Conservation (phyloP, 495 filamentous ascomycete species). For the Talaromyces proteolyticus region DNA sequence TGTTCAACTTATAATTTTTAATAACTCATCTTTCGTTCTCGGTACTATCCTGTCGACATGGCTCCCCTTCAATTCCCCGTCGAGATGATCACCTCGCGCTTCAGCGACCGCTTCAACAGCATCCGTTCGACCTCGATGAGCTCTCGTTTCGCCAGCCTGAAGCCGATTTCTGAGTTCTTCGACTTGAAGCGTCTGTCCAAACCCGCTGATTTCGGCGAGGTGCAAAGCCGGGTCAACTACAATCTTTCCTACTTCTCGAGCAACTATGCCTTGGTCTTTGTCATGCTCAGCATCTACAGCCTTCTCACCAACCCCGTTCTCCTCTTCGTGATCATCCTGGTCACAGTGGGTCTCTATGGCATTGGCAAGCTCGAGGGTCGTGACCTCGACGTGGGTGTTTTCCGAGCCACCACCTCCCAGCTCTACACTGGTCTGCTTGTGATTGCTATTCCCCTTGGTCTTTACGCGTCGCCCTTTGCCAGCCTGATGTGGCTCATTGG, state of each 20-base stretch:
- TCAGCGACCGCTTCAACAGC: slow-evolving; percentile 70
- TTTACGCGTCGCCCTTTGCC: slow-evolving; percentile 73
- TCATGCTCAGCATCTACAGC: slow-evolving; percentile 93
- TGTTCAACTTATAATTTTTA: slow-evolving; percentile 7
- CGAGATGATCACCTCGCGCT: slow-evolving; percentile 82
- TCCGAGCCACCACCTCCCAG: slow-evolving; percentile 83
- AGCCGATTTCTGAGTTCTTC: slow-evolving; percentile 87
- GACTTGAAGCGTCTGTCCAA: slow-evolving; percentile 94
- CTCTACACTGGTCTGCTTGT: slow-evolving; percentile 85
- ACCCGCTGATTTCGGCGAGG: slow-evolving; percentile 82
- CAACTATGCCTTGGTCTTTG: slow-evolving; percentile 93
- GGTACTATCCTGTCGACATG: slow-evolving; percentile 48
- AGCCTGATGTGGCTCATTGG: slow-evolving; percentile 93
- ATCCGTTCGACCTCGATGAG: slow-evolving; percentile 70
- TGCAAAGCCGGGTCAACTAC: slow-evolving; percentile 94
- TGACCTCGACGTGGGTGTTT: slow-evolving; percentile 79
- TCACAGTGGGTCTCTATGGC: slow-evolving; percentile 77
- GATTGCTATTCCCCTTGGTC: slow-evolving; percentile 72
- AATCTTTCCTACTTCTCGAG: slow-evolving; percentile 95
- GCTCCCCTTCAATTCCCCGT: slow-evolving; percentile 85
- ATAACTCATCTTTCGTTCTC: slow-evolving; percentile 7
- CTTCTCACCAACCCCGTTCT: slow-evolving; percentile 77
- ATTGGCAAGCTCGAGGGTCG: slow-evolving; percentile 83
- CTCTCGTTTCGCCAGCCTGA: slow-evolving; percentile 85
- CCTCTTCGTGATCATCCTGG: slow-evolving; percentile 86